These are phyloP conservation scores for Trichoderma koningii DNA, from an alignment of 2,329 filamentous ascomycete genomes.

Conservation along the genomic window DNA sequence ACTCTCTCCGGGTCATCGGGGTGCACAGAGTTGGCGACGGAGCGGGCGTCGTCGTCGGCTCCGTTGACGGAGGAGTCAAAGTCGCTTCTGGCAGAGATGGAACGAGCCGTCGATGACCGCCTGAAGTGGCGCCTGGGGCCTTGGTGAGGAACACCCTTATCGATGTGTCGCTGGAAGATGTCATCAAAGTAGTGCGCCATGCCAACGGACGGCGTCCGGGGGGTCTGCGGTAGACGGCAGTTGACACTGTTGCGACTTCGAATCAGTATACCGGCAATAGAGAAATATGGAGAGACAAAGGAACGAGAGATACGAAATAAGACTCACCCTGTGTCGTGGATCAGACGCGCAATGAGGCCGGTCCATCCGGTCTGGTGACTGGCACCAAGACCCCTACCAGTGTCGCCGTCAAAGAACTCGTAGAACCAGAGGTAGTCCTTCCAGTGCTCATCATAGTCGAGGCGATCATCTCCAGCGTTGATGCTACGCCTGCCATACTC, in stretches of 20 bases:
- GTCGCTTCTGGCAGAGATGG: conserved; percentile 81
- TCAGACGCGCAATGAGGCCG: conserved; percentile 91
- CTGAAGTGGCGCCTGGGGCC: conserved; percentile 60
- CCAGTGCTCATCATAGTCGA: conserved; percentile 93
- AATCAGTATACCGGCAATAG: background rate
- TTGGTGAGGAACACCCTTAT: conserved; percentile 42
- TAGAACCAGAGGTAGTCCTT: conserved; percentile 86
- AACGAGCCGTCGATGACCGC: conserved; percentile 78
- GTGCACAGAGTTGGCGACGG: conserved; percentile 38
- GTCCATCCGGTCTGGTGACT: conserved; percentile 98
- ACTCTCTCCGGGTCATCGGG: conserved; percentile 47
- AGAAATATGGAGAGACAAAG: background rate
- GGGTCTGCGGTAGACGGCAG: conserved; percentile 90
- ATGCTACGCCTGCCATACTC: conserved; percentile 86
- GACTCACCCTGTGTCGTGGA: conserved; percentile 91
- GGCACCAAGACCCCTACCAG: conserved; percentile 83
- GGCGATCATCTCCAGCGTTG: conserved; percentile 79
- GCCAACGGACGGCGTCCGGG: conserved; percentile 78
- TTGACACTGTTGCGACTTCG: conserved; percentile 62
- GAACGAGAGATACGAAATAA: background rate
- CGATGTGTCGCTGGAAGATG: conserved; percentile 59
- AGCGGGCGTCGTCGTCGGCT: conserved; percentile 44
- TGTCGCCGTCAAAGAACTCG: conserved; percentile 95
- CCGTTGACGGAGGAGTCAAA: conserved; percentile 59
- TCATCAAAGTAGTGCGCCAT: conserved; percentile 97